Base-by-base conservation (phyloP, 176 grass and related monocot genomes). In the Lolium rigidum region DNA sequence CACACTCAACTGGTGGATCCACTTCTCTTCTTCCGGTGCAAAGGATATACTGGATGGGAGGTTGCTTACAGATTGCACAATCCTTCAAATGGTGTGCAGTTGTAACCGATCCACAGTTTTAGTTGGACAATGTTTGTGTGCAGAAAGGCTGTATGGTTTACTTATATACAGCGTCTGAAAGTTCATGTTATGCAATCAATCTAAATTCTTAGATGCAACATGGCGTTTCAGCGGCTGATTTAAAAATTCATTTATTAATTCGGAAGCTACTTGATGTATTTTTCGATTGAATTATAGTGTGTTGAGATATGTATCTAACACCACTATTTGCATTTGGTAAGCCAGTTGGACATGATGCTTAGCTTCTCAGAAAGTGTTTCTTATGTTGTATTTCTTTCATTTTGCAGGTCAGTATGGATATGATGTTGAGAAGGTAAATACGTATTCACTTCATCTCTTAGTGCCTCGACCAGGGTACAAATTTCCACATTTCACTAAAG, bases 401-500 rank as follows among this genome's bases (percentile, higher is more conserved):
- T 85, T 92, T 94, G 86, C 95, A 98, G 95, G 78, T 84, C 82
- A 93, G 89, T 98, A 80, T 80, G 87, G 83, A 67, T 84, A 67
- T 24, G 62, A 94, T 78, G 78, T 98, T 78, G 93, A 90, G 86
- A 93, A 98, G 95, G 95, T 98, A 81, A 71, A 44, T 8, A 51
- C 43, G 84, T 75, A 58, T 64, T 21, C 2, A 21, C 44, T 69
- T 16, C 41, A 81, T 89, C 64, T 86, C 20, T 21, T 54, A 13
- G 1, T 60, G 79, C 56, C 26, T 74, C 21, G 9, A 52, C 28
- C 70, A 73, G 35, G 47, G 65, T 88, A 85, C 10, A n/a, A 18
- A 68, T 28, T 63, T 22, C 4, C 1, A 0, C 10, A 75, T 25
- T 80, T 59, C 0, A 52, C 22, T 70, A 79, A 76, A 84, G 57